Base-by-base conservation (phyloP, 371 early-diverging fungal genomes). In the Syncephalastrum sp. region DNA sequence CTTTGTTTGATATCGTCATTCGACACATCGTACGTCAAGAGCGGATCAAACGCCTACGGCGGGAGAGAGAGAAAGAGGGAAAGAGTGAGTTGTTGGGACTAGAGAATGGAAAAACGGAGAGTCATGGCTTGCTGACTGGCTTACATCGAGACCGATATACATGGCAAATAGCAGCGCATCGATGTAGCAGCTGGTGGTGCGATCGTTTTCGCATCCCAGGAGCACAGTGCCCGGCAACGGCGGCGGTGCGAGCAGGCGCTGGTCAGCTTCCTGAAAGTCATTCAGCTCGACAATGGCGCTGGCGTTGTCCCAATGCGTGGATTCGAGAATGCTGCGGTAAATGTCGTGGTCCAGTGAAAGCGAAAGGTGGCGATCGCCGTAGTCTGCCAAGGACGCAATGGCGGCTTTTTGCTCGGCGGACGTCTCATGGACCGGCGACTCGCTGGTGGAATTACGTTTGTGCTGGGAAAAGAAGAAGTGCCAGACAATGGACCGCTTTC, bases 141-240 rank as follows among this genome's bases (percentile, higher is more conserved):
- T 46, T 54, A 45, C 54, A 24, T 19, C 33, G n/a, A 54, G 27
- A 7, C 54, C 58, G 16, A 75, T 75, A 63, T 75, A 83, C 83
- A 83, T 83, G 56, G 82, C 79, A 69, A 83, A 83, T 29, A 83
- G 57, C 5, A 61, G 25, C 24, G 67, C 65, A 70, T 82, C 82
- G 47, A 83, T 81, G 47, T 83, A 83, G 53, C 83, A 83, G 19
- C 75, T 75, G n/a, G 83, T 83, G 48, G 65, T 60, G 14, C 67
- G 65, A 49, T 78, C 79, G 44, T 83, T 83, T 50, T 80, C 79
- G 15, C 75, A 69, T 8, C 83, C 83, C 15, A 64, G 58, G 50
- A 81, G 43, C 6, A 24, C 42, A 4, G 13, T 24, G 12, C 46
- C 7, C 0, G 54, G 12, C 2, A 24, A 29, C 8, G 59, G 59